phyloP scores from a whole-genome alignment of 164 flowering plant genomes.

The Nymphaea colorata region DNA sequence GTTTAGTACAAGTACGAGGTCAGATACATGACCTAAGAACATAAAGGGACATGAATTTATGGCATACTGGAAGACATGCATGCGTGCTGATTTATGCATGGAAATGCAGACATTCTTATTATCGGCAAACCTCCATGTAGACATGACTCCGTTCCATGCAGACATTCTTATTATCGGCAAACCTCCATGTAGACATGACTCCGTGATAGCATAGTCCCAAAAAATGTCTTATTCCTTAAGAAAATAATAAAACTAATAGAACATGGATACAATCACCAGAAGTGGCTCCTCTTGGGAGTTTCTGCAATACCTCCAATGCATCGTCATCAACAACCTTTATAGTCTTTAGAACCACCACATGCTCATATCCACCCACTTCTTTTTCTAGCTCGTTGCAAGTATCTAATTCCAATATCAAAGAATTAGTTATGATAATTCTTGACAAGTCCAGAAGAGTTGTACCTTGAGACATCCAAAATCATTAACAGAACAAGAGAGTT shows the following conservation, averaged over 20 bases:
- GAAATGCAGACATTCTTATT: too few relatives aligned
- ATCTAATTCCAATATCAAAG: conserved; percentile 27
- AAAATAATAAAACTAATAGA: background rate
- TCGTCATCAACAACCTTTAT: conserved; percentile 74
- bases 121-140: too few relatives aligned
- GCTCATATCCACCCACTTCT: conserved; percentile 93
- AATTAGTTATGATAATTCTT: conserved; percentile 1
- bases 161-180: too few relatives aligned
- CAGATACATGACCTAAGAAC: too few relatives aligned
- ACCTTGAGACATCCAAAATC: background rate
- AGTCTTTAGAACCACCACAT: conserved; percentile 51
- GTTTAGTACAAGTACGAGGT: too few relatives aligned
- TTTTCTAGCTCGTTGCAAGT: conserved; percentile 69
- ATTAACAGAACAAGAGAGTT: too few relatives aligned
- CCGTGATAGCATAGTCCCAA: too few relatives aligned
- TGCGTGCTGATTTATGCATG: too few relatives aligned
- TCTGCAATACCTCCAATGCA: conserved; percentile 38
- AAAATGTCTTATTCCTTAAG: background rate
- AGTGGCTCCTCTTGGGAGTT: conserved; percentile 66
- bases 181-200: too few relatives aligned
- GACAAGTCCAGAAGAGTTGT: background rate
- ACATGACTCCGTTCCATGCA: too few relatives aligned
- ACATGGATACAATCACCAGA: conserved; percentile 88
- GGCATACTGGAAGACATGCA: too few relatives aligned
- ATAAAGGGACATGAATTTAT: too few relatives aligned